Conservation (phyloP, 2,329 filamentous ascomycete genomes). For the Verticillium albo-atrum region DNA sequence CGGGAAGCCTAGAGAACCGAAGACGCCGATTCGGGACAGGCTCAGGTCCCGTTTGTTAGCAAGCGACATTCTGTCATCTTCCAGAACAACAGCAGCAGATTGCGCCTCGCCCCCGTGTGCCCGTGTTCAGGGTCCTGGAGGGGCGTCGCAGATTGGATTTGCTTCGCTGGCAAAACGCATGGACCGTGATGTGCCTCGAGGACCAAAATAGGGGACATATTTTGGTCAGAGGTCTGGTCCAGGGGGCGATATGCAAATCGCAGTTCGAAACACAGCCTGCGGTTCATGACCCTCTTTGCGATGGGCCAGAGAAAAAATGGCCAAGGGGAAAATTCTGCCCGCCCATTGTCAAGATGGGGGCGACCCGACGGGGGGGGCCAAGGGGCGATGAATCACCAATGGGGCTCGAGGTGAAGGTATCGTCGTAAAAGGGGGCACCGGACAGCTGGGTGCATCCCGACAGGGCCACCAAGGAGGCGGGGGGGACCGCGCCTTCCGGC, state of each 20-base stretch:
- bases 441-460: slow-evolving; percentile 2
- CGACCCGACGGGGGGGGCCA: not conserved
- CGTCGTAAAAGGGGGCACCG: not conserved
- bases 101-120: not conserved
- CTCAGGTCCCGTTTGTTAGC: not conserved
- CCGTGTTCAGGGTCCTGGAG: not conserved
- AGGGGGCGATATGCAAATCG: not conserved
- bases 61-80: not conserved
- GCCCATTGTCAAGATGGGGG: not conserved
- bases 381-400: not conserved
- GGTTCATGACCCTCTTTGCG: not conserved
- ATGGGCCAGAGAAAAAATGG: too few species aligned
- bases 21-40: not conserved
- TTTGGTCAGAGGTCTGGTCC: not conserved
- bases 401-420: not conserved
- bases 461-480: not conserved
- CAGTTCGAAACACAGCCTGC: not conserved
- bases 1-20: not conserved
- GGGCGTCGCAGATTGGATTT: not conserved
- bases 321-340: not conserved
- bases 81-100: not conserved
- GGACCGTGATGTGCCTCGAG: not conserved
- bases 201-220: not conserved
- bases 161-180: not conserved
- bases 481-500: slow-evolving; percentile 1